These are phyloP conservation scores for Pythium grandisporangium DNA, from an alignment of 352 stramenopile species.

Conservation along the genomic window DNA sequence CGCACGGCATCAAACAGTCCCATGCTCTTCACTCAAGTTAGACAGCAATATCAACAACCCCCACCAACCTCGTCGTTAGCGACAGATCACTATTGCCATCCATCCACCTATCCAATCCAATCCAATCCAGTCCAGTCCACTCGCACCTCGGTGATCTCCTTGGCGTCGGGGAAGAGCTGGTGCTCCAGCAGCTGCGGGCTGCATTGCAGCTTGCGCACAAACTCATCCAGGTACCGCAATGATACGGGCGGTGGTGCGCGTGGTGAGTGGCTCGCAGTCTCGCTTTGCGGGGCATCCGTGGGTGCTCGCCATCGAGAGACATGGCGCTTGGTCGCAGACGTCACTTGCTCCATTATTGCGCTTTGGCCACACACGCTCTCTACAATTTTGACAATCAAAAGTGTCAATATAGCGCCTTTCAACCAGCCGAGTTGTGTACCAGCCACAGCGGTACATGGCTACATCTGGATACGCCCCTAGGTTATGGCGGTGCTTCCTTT, in stretches of 20 bases:
- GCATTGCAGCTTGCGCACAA: slow-evolving; percentile 74
- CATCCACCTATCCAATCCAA: too few relatives aligned
- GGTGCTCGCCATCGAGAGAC: slow-evolving; percentile 21
- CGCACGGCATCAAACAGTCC: slow-evolving; percentile 75
- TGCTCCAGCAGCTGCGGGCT: slow-evolving; percentile 54
- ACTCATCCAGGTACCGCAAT: slow-evolving; percentile 79
- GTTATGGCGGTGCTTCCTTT: too few relatives aligned
- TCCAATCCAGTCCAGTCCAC: too few relatives aligned
- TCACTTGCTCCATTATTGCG: not conserved
- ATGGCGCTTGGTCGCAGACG: slow-evolving; percentile 14
- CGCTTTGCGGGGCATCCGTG: not conserved
- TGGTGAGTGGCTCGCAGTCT: not conserved
- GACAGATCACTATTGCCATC: too few relatives aligned
- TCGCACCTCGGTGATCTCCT: slow-evolving; percentile 73
- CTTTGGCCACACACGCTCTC: too few relatives aligned
- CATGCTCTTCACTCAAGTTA: slow-evolving; percentile 55
- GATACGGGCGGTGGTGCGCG: slow-evolving; percentile 42
- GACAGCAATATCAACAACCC: too few relatives aligned
- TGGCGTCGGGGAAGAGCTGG: slow-evolving; percentile 69
- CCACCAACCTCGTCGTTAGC: too few relatives aligned
- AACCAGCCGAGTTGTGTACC: too few relatives aligned
- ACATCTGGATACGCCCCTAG: too few relatives aligned
- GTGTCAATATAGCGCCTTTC: too few relatives aligned
- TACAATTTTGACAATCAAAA: too few relatives aligned
- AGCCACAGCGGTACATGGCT: too few relatives aligned